Evolutionary conservation across 2,329 filamentous ascomycete genomes (phyloP).

Genomic region (Beauveria sp.): DNA sequence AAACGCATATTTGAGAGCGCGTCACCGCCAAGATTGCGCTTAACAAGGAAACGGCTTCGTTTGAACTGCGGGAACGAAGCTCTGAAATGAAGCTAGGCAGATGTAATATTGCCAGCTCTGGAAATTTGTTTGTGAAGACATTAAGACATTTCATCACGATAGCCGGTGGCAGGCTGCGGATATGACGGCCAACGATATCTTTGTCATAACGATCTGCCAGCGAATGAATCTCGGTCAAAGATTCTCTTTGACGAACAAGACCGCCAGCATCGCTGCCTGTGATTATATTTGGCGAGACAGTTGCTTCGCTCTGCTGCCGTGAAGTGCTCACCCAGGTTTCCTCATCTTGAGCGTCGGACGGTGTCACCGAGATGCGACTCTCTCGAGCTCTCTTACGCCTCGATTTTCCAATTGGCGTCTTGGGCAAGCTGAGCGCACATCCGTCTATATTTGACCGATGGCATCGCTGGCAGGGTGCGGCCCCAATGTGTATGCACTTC

Average conservation of each 20-base stretch:
- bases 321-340: not conserved
- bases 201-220: not conserved
- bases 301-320: not conserved
- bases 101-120: constrained; percentile 27
- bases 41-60: constrained; percentile 23
- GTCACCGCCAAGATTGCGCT: constrained; percentile 23
- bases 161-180: constrained; percentile 18
- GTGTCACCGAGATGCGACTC: not conserved
- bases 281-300: not conserved
- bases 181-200: constrained; percentile 15
- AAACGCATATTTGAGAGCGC: constrained; percentile 23
- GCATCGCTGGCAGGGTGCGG: constrained; percentile 24
- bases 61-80: constrained; percentile 14
- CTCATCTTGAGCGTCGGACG: not conserved
- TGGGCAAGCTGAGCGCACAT: constrained; percentile 21
- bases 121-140: constrained; percentile 27
- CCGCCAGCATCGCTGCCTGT: not conserved
- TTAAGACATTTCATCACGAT: constrained; percentile 25
- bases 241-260: not conserved
- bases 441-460: constrained; percentile 18
- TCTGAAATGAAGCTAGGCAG: constrained; percentile 23
- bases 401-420: constrained; percentile 6
- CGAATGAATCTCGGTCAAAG: not conserved
- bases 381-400: not conserved
- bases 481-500: constrained; percentile 26